Evolutionary conservation across 768 basidiomycete species (phyloP).

Genomic region (Boletellus ananiceps): DNA sequence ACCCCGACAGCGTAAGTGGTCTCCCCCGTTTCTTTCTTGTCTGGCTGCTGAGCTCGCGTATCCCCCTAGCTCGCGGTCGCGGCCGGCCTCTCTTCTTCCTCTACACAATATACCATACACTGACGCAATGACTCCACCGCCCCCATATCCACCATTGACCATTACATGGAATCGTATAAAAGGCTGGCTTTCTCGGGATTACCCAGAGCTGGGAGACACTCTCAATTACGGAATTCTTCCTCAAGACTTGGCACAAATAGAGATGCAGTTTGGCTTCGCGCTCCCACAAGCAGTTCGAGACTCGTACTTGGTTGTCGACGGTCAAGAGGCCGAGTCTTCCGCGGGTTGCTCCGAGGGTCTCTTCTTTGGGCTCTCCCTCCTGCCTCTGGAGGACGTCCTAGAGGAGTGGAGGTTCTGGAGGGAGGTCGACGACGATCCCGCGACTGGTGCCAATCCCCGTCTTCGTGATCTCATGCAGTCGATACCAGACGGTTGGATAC

Average conservation of each 20-base stretch:
- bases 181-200: conserved; percentile 76
- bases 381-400: conserved; percentile 89
- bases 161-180: conserved; percentile 83
- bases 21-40: conserved; percentile 5
- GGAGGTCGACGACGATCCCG: conserved; percentile 84
- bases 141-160: conserved; percentile 70
- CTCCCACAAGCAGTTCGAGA: conserved; percentile 88
- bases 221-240: conserved; percentile 88
- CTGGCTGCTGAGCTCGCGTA: conserved; percentile 1
- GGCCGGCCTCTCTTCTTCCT: conserved; percentile 59
- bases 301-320: conserved; percentile 82
- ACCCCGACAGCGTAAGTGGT: conserved; percentile 49
- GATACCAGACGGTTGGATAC: conserved; percentile 86
- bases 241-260: conserved; percentile 73
- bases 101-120: conserved; percentile 53
- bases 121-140: conserved; percentile 34
- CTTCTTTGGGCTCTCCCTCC: conserved; percentile 91
- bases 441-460: conserved; percentile 72
- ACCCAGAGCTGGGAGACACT: conserved; percentile 93
- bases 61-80: conserved; percentile 37
- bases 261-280: conserved; percentile 77
- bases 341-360: conserved; percentile 87
- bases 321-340: conserved; percentile 88
- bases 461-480: conserved; percentile 79
- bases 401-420: conserved; percentile 98